phyloP scores from a whole-genome alignment of 441 rosid species.

The Omphalea diandra region DNA sequence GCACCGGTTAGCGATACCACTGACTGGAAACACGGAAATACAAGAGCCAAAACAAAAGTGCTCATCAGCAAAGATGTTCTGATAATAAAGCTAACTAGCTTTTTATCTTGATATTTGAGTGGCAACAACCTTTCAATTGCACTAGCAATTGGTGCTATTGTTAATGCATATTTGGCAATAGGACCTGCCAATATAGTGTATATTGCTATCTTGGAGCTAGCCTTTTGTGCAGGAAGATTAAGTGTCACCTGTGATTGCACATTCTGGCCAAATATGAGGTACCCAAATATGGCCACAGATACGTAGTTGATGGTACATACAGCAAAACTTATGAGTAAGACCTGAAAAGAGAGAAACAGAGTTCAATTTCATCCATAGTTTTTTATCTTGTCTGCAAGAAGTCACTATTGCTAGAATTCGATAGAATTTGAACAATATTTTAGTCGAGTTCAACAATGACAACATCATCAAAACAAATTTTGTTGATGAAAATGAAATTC shows the following conservation, averaged over 20 bases:
- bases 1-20: slow-evolving; percentile 37
- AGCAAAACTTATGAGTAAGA: slow-evolving; percentile 34
- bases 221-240: slow-evolving; percentile 31
- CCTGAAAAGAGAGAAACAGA: slow-evolving; percentile 22
- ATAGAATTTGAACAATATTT: too few species aligned
- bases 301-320: slow-evolving; percentile 36
- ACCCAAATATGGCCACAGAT: slow-evolving; percentile 40
- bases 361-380: too few species aligned
- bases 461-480: too few species aligned
- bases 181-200: slow-evolving; percentile 36
- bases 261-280: slow-evolving; percentile 37
- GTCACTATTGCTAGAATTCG: too few species aligned
- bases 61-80: slow-evolving; percentile 29
- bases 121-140: slow-evolving; percentile 32
- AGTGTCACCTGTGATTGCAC: slow-evolving; percentile 40
- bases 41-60: slow-evolving; percentile 29
- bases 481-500: too few species aligned
- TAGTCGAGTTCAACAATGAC: too few species aligned
- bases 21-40: slow-evolving; percentile 39
- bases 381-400: too few species aligned
- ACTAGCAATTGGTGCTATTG: slow-evolving; percentile 31
- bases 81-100: slow-evolving; percentile 26
- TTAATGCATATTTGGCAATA: slow-evolving; percentile 39
- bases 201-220: slow-evolving; percentile 42
- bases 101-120: slow-evolving; percentile 24